Evolutionary conservation across 768 basidiomycete species (phyloP).

Genomic region (Boletus sp.): DNA sequence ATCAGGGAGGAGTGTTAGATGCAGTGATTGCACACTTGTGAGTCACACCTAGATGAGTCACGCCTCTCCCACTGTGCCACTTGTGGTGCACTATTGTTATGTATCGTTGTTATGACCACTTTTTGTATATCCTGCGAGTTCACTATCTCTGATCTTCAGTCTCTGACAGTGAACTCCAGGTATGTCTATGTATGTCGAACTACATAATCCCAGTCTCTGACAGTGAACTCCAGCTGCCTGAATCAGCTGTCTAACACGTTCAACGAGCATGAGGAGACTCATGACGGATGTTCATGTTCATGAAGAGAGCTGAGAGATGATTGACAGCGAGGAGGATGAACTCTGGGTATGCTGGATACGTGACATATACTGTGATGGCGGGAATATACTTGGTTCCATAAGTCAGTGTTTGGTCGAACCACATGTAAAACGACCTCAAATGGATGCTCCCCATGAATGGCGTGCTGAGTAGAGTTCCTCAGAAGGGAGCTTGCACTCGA

Average conservation of each 20-base stretch:
- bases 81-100: too few species aligned
- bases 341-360: conserved; percentile 67
- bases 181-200: too few species aligned
- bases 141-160: too few species aligned
- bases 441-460: conserved; percentile 54
- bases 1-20: too few species aligned
- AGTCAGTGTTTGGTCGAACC: conserved; percentile 74
- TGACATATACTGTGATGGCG: conserved; percentile 77
- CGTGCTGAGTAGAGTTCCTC: conserved; percentile 64
- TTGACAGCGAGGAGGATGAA: conserved; percentile 75
- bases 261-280: conserved; percentile 76
- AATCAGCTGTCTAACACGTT: conserved; percentile 87
- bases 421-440: conserved; percentile 66
- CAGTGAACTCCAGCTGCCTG: conserved; percentile 56
- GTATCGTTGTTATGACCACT: too few species aligned
- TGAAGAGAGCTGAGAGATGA: conserved; percentile 63
- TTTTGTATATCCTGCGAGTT: too few species aligned
- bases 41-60: too few species aligned
- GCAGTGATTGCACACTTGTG: too few species aligned
- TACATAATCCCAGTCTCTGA: too few species aligned
- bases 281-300: conserved; percentile 69
- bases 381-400: conserved; percentile 73
- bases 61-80: too few species aligned
- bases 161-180: too few species aligned
- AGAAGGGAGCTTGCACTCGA: conserved; percentile 66